Base-by-base conservation (phyloP, 768 basidiomycete genomes). In the Hygrophoropsis aurantiaca region DNA sequence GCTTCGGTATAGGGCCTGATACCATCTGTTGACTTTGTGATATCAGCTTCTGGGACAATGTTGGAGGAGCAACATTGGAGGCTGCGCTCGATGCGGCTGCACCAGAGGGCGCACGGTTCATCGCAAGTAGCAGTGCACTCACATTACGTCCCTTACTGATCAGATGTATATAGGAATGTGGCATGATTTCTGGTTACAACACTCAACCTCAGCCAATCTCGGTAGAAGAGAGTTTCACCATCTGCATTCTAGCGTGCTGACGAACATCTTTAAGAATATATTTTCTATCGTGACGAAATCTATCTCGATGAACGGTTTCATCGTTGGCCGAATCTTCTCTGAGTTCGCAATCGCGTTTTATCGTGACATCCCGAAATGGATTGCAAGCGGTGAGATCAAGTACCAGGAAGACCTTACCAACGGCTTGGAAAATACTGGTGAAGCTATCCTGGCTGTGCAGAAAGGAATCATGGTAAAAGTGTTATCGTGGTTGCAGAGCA, bases 41-140 rank as follows among this genome's bases (percentile, higher is more conserved):
- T n/a, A n/a, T n/a, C 27, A 30, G 27, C 13, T 30, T 7, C 27
- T 30, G 27, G 27, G 79, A 82, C 50, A 75, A 79, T 35, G 82
- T 84, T 11, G 82, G 81, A 9, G 82, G 83, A 2, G 74, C 79
- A 44, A 76, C 70, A 0, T 66, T 86, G 4, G 83, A 86, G 7
- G 70, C 73, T 15, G 83, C 80, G 1, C 58, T 86, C 4, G 65
- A 70, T 1, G 72, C 69, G 32, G 27, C 27, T 30, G 71, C 82
- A 1, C 72, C 69, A 0, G 41, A 53, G 0, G 51, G 70, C 18
- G 79, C 80, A 1, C 59, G 80, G 9, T 79, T 85, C 49, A 72
- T 84, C 32, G 58, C 69, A n/a, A 52, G 65, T 51, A 18, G 11
- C 19, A 11, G 27, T 7, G 10, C 27, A 30, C 33, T 10, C 5